Evolutionary conservation across 75 land plant species (phyloP).

Genomic region (Sequoiadendron giganteum): DNA sequence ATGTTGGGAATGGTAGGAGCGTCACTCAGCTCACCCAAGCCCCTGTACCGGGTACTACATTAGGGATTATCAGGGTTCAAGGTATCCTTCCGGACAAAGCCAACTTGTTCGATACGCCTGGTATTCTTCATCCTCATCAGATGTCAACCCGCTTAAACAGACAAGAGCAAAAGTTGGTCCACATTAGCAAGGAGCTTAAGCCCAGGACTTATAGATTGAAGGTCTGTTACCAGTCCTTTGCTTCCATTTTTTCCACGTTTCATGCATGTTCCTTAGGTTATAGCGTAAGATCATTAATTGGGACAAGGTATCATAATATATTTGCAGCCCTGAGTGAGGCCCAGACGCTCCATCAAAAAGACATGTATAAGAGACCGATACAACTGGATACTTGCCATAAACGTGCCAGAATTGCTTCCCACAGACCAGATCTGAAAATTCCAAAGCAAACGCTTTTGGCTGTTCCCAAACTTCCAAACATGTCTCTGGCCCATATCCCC

Average conservation of each 20-base stretch:
- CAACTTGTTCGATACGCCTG: slow-evolving; percentile 91
- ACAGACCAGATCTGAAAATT: no score
- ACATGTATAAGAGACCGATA: no score
- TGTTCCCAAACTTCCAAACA: background rate
- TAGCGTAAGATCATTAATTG: background rate
- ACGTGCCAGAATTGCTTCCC: no score
- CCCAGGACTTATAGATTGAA: slow-evolving; percentile 87
- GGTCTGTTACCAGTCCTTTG: slow-evolving; percentile 29
- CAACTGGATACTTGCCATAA: no score
- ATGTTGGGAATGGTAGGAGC: slow-evolving; percentile 30
- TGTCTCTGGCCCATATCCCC: background rate
- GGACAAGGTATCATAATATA: background rate
- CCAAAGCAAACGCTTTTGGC: background rate
- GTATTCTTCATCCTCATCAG: slow-evolving; percentile 85
- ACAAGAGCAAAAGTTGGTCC: slow-evolving; percentile 84
- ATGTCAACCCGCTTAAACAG: slow-evolving; percentile 69
- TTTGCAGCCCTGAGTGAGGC: no score
- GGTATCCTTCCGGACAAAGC: slow-evolving; percentile 69
- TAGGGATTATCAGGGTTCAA: slow-evolving; percentile 78
- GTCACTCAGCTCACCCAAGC: slow-evolving; percentile 79
- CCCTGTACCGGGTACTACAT: slow-evolving; percentile 89
- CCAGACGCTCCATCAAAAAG: no score
- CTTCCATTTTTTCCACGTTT: background rate
- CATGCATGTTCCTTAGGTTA: background rate
- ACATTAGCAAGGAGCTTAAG: slow-evolving; percentile 74